These are phyloP conservation scores for Candida albicans DNA, from an alignment of 1,139 yeast genomes.

Conservation along the genomic window DNA sequence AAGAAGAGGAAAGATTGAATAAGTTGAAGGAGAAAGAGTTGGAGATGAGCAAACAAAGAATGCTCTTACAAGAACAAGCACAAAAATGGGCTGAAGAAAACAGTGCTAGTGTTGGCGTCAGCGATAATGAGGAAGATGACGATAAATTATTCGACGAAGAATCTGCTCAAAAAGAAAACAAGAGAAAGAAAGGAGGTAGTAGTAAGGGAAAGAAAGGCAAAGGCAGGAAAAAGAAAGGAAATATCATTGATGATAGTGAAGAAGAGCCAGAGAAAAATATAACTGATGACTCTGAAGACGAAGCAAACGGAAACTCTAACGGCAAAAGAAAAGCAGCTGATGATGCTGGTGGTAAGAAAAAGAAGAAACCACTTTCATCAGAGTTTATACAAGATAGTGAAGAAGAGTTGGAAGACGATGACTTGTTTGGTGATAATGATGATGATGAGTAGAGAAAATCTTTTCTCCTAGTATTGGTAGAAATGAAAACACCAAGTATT, in stretches of 20 bases:
- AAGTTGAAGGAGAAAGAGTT: conserved; percentile 47
- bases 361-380: conserved; percentile 40
- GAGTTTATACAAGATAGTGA: conserved; percentile 58
- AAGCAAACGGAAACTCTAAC: conserved; percentile 14
- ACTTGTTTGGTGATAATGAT: conserved; percentile 18
- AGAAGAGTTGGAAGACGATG: conserved; percentile 40
- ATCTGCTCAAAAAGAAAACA: conserved; percentile 20
- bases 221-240: conserved; percentile 17
- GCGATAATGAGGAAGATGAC: conserved; percentile 31
- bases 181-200: conserved; percentile 15
- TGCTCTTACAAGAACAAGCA: conserved; percentile 75
- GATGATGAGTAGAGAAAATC: conserved; percentile 7
- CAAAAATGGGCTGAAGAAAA: conserved; percentile 74
- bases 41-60: conserved; percentile 66
- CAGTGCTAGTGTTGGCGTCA: conserved; percentile 32
- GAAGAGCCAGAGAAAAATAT: conserved; percentile 19
- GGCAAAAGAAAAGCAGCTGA: conserved; percentile 25
- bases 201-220: conserved; percentile 16
- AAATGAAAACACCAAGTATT: no score
- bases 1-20: conserved; percentile 36
- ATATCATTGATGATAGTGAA: conserved; percentile 29
- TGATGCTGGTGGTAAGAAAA: conserved; percentile 17
- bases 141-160: conserved; percentile 33
- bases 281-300: conserved; percentile 15
- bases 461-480: no score